Base-by-base conservation (phyloP, 1,139 yeast species). In the Diutina mesorugosa region DNA sequence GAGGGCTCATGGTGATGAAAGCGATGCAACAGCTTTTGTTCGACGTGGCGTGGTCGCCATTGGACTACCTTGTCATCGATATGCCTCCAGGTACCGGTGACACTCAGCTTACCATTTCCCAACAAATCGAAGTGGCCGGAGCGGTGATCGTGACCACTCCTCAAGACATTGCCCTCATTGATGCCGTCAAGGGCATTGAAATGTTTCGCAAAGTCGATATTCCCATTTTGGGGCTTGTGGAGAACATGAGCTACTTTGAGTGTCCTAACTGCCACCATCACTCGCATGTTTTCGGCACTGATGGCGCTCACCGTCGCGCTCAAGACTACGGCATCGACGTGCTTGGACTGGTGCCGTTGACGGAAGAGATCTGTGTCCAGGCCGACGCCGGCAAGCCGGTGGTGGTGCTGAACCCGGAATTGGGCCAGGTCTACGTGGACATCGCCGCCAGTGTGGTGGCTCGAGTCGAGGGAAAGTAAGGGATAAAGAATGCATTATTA, bases 1-100 rank as follows among this genome's bases (percentile, higher is more conserved):
- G 96, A 59, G 96, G 96, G 0, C 69, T 88, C 53, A 83, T 89
- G 83, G 93, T 89, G 41, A 90, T 87, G 83, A 89, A 89, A 66
- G 96, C 96, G 0, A 68, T 89, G 35, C 90, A 89, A 62, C 96
- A 89, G 65, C 73, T 89, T 21, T 67, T 89, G 26, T 88, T 86
- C 62, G 96, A 89, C 57, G 96, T 89, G 0, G 79, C 83, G 56
- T 89, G 96, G 96, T 77, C 81, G 8, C 67, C 72, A n/a, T 68
- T 88, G 56, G 96, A 89, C 66, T 77, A 83, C 35, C 72, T 89
- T 56, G 84, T 89, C 1, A 73, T 89, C 18, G 96, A 89, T 63
- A 81, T 89, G 88, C 96, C 96, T 0, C 96, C 96, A 0, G 96
- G 96, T 4, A 89, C 96, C 0, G 96, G 96, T 12, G 96, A 89